A percentile compares a stretch with the other conserved stretches of the same genome.
Conservation (phyloP, 2,329 filamentous ascomycete genomes). For the Diaporthe sp. region DNA sequence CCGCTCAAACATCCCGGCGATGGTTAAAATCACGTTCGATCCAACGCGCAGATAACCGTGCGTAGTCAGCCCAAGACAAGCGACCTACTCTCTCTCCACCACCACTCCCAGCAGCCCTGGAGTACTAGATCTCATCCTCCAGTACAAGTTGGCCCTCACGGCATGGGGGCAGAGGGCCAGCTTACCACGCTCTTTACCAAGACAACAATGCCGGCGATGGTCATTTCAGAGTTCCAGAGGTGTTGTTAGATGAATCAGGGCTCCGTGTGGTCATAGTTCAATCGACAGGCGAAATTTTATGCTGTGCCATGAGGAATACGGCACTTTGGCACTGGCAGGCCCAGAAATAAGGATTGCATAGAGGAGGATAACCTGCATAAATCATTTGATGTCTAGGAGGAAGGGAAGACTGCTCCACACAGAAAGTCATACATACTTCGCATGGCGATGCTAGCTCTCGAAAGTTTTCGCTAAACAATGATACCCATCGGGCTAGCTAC, state of each 20-base stretch:
- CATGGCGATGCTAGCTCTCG: background rate
- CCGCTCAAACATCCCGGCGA: background rate
- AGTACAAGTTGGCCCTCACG: background rate
- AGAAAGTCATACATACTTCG: background rate
- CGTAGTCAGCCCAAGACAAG: background rate
- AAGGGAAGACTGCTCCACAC: background rate
- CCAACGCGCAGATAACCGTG: too few species aligned
- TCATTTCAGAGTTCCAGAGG: background rate
- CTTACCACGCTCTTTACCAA: background rate
- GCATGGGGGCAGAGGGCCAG: background rate
- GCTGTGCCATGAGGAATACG: background rate
- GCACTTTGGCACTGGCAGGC: constrained; percentile 2
- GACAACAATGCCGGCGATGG: background rate
- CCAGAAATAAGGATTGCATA: background rate
- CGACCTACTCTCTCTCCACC: background rate
- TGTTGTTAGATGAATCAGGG: too few species aligned
- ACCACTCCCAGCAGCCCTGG: background rate
- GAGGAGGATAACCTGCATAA: background rate
- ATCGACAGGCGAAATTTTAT: background rate
- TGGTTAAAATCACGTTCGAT: background rate
- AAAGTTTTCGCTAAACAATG: background rate
- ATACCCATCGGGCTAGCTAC: background rate
- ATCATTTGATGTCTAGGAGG: background rate
- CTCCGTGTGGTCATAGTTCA: too few species aligned
- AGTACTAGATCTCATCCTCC: background rate